Evolutionary conservation across 192 early-diverging fungal species (phyloP).

Genomic region (Diversispora epigaea): DNA sequence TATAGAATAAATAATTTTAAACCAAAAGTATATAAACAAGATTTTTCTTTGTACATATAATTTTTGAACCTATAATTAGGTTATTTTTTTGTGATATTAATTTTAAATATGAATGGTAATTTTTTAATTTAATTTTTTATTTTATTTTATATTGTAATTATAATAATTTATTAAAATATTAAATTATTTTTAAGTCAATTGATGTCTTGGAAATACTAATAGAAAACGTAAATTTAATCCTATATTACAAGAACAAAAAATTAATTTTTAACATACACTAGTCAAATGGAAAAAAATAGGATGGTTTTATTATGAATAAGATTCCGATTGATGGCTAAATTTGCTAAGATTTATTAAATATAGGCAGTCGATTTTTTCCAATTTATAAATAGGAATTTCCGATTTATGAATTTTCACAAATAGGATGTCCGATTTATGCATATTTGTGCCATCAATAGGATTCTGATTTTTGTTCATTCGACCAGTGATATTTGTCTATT

Average conservation of each 20-base stretch:
- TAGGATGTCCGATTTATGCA: no score
- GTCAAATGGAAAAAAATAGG: no score
- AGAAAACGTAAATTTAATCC: conserved; percentile 31
- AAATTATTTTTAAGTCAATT: conserved; percentile 13
- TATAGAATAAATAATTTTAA: not conserved
- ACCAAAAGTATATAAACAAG: not conserved
- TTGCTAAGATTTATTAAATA: no score
- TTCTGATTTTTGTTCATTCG: no score
- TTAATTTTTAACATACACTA: conserved; percentile 9
- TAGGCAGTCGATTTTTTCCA: no score
- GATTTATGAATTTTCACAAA: no score
- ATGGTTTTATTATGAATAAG: no score
- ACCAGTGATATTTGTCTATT: conserved; percentile 17
- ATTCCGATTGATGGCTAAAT: no score
- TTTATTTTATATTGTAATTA: not conserved
- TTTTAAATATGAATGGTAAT: conserved; percentile 6
- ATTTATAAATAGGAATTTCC: no score
- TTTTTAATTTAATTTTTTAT: not conserved
- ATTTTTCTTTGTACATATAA: conserved; percentile 1
- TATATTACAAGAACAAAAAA: conserved; percentile 8
- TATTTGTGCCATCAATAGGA: no score
- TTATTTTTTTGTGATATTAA: conserved; percentile 2
- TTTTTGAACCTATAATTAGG: conserved; percentile 1
- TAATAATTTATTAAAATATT: not conserved
- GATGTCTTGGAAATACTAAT: not conserved